Evolutionary conservation across 352 stramenopile genomes (phyloP).

Genomic region (Phytophthora pisi): DNA sequence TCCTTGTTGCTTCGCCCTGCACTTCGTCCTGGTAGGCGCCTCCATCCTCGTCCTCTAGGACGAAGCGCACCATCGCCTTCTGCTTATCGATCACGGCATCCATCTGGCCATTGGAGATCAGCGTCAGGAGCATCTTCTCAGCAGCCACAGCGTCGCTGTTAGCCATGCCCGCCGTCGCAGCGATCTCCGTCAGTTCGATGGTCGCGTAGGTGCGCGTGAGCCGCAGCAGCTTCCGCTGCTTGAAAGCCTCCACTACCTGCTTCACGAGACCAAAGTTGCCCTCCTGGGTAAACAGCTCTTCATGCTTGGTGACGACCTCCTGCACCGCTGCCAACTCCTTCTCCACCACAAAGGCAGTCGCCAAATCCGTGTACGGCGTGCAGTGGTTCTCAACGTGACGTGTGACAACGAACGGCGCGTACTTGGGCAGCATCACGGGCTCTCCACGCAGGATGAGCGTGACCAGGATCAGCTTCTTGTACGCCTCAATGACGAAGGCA

Average conservation of each 20-base stretch:
- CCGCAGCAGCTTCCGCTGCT: constrained; percentile 74
- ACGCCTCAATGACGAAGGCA: constrained; percentile 81
- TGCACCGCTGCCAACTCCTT: constrained; percentile 42
- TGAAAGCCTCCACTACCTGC: constrained; percentile 70
- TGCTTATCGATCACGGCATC: constrained; percentile 77
- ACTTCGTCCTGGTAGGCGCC: constrained; percentile 31
- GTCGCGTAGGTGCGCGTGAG: constrained; percentile 83
- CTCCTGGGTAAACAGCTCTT: constrained; percentile 58
- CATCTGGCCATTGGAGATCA: constrained; percentile 64
- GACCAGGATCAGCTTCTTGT: constrained; percentile 83
- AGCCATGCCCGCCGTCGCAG: constrained; percentile 50
- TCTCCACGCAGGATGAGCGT: constrained; percentile 70
- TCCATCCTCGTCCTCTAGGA: constrained; percentile 62
- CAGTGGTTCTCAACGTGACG: constrained; percentile 76
- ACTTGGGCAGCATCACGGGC: constrained; percentile 68
- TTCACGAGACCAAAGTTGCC: constrained; percentile 82
- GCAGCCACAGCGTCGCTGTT: constrained; percentile 37
- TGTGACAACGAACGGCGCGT: constrained; percentile 78
- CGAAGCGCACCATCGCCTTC: constrained; percentile 79
- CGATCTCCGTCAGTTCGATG: constrained; percentile 69
- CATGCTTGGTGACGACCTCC: constrained; percentile 49
- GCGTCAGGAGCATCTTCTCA: constrained; percentile 68
- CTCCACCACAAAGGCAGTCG: constrained; percentile 55
- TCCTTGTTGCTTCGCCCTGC: constrained; percentile 52
- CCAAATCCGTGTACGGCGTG: constrained; percentile 60